Conservation (phyloP, 2,329 filamentous ascomycete genomes). For the Microcyclospora tardicrescens region DNA sequence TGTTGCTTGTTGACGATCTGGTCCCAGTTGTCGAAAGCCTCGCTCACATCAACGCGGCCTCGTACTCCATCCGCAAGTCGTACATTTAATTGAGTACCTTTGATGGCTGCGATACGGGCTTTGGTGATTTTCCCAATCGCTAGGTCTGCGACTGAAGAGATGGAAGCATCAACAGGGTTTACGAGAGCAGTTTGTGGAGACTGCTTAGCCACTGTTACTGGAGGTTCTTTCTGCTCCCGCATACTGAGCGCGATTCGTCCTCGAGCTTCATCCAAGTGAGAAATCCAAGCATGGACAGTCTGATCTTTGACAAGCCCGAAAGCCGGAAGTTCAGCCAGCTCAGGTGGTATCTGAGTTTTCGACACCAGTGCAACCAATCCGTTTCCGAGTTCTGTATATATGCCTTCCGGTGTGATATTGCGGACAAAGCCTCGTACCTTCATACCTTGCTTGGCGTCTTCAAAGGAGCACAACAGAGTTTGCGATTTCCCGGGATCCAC, state of each 20-base stretch:
- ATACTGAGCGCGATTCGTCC: slow-evolving; percentile 56
- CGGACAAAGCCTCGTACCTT: slow-evolving; percentile 67
- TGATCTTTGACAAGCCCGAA: slow-evolving; percentile 73
- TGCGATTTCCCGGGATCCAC: slow-evolving; percentile 60
- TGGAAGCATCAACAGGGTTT: slow-evolving; percentile 52
- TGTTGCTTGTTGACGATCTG: slow-evolving; percentile 71
- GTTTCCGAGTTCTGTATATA: slow-evolving; percentile 81
- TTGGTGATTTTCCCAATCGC: slow-evolving; percentile 59
- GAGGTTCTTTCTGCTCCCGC: slow-evolving; percentile 36
- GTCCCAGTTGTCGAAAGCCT: slow-evolving; percentile 79
- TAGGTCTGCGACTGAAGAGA: slow-evolving; percentile 58
- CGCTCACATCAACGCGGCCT: slow-evolving; percentile 85
- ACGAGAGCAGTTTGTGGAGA: slow-evolving; percentile 24
- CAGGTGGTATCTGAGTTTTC: slow-evolving; percentile 62
- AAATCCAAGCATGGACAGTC: slow-evolving; percentile 58
- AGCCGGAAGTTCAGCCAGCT: slow-evolving; percentile 51
- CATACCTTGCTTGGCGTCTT: slow-evolving; percentile 56
- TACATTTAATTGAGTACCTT: slow-evolving; percentile 86
- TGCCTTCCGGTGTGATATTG: slow-evolving; percentile 66
- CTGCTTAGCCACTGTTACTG: slow-evolving; percentile 23
- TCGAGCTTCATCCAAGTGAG: slow-evolving; percentile 57
- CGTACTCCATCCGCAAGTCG: slow-evolving; percentile 75
- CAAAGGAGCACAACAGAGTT: slow-evolving; percentile 58
- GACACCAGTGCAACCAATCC: slow-evolving; percentile 66
- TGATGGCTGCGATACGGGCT: slow-evolving; percentile 69